Conservation (phyloP, 495 filamentous ascomycete species). For the Haplographium delicatum region DNA sequence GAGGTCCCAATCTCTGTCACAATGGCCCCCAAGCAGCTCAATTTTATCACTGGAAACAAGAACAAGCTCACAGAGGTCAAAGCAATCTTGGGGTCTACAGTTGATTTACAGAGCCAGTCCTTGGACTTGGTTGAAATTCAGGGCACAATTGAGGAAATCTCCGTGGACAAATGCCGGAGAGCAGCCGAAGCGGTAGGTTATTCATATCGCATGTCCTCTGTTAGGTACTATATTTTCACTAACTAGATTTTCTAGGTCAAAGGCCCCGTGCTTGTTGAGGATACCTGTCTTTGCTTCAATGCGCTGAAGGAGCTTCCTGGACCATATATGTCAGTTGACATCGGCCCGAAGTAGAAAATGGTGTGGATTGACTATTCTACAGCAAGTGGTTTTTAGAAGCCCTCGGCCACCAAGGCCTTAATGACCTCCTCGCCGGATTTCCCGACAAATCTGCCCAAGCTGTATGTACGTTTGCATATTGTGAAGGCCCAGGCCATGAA, state of each 20-base stretch:
- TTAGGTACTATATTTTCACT: too few species aligned
- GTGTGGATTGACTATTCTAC: conserved; percentile 7
- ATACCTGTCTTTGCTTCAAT: conserved; percentile 90
- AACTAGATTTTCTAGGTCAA: conserved; percentile 52
- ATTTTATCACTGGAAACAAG: conserved; percentile 95
- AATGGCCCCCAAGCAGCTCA: conserved; percentile 44
- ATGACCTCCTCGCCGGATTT: conserved; percentile 86
- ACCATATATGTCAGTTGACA: conserved; percentile 76
- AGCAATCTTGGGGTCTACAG: conserved; percentile 71
- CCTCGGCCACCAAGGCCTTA: conserved; percentile 77
- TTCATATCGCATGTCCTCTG: conserved; percentile 27
- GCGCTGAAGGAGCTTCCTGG: conserved; percentile 87
- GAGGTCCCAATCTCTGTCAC: too few species aligned
- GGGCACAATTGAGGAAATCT: conserved; percentile 87
- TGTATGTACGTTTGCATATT: conserved; percentile 95
- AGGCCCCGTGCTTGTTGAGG: conserved; percentile 91
- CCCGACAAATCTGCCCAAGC: conserved; percentile 86
- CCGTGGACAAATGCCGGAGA: conserved; percentile 75
- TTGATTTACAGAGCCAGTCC: conserved; percentile 65
- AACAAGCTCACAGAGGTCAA: conserved; percentile 88
- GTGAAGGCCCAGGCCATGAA: conserved; percentile 75
- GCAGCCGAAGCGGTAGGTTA: conserved; percentile 63
- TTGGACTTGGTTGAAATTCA: conserved; percentile 87
- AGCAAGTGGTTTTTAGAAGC: conserved; percentile 91
- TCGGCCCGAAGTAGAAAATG: neutral